These are phyloP conservation scores for Neckera pumila DNA, from an alignment of 225 moss, liverwort and hornwort species.

Conservation along the genomic window DNA sequence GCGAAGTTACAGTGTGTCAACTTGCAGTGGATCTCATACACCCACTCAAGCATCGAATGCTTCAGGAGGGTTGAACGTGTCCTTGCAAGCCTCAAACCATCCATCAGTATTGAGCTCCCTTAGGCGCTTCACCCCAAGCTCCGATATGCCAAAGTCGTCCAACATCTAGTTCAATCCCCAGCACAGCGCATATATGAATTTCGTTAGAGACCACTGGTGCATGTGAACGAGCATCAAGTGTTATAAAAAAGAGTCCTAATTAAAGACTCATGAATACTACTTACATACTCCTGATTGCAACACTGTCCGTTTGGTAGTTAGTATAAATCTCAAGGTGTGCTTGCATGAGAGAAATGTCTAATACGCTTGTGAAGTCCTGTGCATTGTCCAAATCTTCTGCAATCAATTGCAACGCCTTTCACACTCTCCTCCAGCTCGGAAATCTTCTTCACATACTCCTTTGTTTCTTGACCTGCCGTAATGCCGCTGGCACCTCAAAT, in stretches of 20 bases:
- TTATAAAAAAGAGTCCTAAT: no score
- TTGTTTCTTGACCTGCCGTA: background rate
- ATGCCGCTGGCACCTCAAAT: background rate
- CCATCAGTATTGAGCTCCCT: background rate
- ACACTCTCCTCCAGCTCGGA: background rate
- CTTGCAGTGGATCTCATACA: background rate
- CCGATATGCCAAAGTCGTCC: no score
- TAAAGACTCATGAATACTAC: no score
- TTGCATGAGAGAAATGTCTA: background rate
- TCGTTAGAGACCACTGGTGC: no score
- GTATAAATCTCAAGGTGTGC: background rate
- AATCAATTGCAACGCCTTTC: background rate
- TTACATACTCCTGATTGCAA: no score
- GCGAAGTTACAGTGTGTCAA: background rate
- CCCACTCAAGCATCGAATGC: background rate
- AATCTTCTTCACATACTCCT: background rate
- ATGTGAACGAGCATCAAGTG: no score
- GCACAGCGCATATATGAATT: no score
- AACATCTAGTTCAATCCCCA: no score
- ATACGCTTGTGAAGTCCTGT: no score
- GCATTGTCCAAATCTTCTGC: background rate
- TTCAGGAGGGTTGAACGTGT: background rate
- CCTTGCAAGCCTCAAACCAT: constrained; percentile 1
- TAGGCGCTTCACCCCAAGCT: constrained; percentile 7
- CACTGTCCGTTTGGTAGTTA: background rate